Conservation (phyloP, 257 asterid genomes). For the Nicotiana obtusifolia region DNA sequence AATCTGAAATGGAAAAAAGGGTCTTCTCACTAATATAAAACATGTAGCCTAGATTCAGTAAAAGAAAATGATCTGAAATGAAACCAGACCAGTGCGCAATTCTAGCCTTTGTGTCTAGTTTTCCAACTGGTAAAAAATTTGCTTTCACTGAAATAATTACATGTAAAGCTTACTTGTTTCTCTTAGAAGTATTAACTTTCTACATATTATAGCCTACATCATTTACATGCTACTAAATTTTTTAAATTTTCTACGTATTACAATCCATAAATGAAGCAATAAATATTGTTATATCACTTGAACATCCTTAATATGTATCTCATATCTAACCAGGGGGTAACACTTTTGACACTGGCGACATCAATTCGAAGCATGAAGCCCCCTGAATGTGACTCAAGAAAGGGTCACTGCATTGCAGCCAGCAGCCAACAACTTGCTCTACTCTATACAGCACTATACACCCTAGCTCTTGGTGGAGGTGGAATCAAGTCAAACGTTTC, state of each 20-base stretch:
- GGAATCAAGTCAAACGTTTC: slow-evolving; percentile 88
- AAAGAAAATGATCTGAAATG: not conserved
- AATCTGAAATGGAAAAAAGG: not conserved
- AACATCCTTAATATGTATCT: not conserved
- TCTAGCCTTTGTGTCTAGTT: not conserved
- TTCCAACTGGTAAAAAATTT: not conserved
- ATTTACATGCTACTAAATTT: not conserved
- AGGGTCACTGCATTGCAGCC: slow-evolving; percentile 48
- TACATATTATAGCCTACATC: not conserved
- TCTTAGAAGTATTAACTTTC: not conserved
- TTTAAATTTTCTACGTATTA: not conserved
- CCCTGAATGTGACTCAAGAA: slow-evolving; percentile 52
- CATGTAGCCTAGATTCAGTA: not conserved
- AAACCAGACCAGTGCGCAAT: not conserved
- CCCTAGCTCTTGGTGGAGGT: slow-evolving; percentile 80
- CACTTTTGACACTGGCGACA: slow-evolving; percentile 59
- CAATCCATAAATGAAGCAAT: not conserved
- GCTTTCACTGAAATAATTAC: not conserved
- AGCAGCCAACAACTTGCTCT: slow-evolving; percentile 45
- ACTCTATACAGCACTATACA: slow-evolving; percentile 72
- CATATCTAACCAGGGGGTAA: slow-evolving; percentile 47
- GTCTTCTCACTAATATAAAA: not conserved
- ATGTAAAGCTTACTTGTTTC: not conserved
- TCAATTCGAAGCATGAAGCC: slow-evolving; percentile 70
- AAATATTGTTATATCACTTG: not conserved